Conservation (phyloP, 2,329 filamentous ascomycete genomes). For the Coleophoma eucalyptorum region DNA sequence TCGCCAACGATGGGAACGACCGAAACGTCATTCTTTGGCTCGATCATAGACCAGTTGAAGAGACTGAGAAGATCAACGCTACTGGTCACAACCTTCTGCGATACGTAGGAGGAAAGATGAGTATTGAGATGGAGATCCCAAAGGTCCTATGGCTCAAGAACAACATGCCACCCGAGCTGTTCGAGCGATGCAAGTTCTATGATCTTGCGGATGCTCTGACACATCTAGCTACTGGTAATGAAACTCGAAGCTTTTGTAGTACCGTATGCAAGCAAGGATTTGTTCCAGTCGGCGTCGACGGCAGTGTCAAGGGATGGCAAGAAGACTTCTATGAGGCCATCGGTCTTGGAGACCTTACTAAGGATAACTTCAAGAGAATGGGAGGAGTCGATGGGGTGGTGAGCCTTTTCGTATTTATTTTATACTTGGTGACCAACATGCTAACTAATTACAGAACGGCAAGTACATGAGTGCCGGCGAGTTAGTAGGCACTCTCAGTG, state of each 20-base stretch:
- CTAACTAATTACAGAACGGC: conserved; percentile 64
- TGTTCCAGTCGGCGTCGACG: conserved; percentile 94
- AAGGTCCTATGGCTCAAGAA: conserved; percentile 99
- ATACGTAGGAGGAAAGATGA: conserved; percentile 98
- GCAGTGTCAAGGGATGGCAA: conserved; percentile 97
- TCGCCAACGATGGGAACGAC: conserved; percentile 75
- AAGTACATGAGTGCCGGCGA: conserved; percentile 90
- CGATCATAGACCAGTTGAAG: conserved; percentile 86
- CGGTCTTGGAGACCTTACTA: conserved; percentile 76
- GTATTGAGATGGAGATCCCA: conserved; percentile 98
- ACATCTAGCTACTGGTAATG: conserved; percentile 87
- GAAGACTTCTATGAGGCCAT: conserved; percentile 88
- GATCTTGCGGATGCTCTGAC: conserved; percentile 91
- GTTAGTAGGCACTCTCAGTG: conserved; percentile 78
- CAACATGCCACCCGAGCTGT: conserved; percentile 89
- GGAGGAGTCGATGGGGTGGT: conserved; percentile 94
- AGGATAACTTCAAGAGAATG: conserved; percentile 89
- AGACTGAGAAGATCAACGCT: conserved; percentile 90
- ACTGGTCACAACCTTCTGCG: conserved; percentile 89
- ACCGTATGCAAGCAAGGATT: conserved; percentile 97
- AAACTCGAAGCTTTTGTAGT: conserved; percentile 91
- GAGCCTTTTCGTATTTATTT: conserved; percentile 45
- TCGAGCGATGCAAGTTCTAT: conserved; percentile 94
- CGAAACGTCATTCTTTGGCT: conserved; percentile 97
- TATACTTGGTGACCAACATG: conserved; percentile 4